A percentile compares a stretch with the other conserved stretches of the same genome.
Evolutionary conservation across 1,284 basidiomycete genomes (phyloP).

Genomic region (Apiotrichum sp.): DNA sequence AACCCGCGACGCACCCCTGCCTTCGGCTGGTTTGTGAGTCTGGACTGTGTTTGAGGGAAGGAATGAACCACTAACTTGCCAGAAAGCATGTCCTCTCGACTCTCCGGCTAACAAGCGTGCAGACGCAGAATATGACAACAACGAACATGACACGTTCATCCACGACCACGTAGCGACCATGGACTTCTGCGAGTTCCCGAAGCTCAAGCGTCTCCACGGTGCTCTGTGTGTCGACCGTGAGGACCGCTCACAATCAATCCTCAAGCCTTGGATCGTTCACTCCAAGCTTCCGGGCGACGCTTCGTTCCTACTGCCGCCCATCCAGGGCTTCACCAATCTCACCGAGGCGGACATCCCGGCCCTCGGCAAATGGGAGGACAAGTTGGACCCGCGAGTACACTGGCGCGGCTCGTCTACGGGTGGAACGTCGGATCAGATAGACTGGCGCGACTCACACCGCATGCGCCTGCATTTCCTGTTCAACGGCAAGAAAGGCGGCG

Average conservation of each 20-base stretch:
- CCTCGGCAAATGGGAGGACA: conserved; percentile 40
- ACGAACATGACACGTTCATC: conserved; percentile 42
- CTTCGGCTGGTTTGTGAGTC: conserved; percentile 45
- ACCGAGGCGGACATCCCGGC: conserved; percentile 29
- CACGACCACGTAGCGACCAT: conserved; percentile 49
- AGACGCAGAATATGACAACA: conserved; percentile 32
- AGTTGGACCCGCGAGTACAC: conserved; percentile 44
- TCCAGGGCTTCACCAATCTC: conserved; percentile 43
- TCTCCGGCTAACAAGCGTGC: conserved; percentile 42
- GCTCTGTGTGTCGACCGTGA: conserved; percentile 42
- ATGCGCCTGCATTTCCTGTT: conserved; percentile 46
- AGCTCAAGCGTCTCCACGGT: conserved; percentile 44
- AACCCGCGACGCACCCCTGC: conserved; percentile 40
- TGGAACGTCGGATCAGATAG: conserved; percentile 37
- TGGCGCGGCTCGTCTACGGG: conserved; percentile 49
- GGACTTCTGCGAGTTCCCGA: conserved; percentile 51
- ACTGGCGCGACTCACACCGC: conserved; percentile 47
- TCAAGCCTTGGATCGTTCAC: conserved; percentile 43
- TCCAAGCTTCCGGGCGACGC: conserved; percentile 45
- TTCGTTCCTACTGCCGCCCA: conserved; percentile 41
- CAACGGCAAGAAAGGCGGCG: conserved; percentile 42
- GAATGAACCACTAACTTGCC: neutral
- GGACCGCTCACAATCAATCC: conserved; percentile 39
- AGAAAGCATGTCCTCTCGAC: conserved; percentile 44
- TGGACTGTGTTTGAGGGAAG: too few species aligned